phyloP scores from a whole-genome alignment of 768 basidiomycete species.

The Tulasnella calospora region DNA sequence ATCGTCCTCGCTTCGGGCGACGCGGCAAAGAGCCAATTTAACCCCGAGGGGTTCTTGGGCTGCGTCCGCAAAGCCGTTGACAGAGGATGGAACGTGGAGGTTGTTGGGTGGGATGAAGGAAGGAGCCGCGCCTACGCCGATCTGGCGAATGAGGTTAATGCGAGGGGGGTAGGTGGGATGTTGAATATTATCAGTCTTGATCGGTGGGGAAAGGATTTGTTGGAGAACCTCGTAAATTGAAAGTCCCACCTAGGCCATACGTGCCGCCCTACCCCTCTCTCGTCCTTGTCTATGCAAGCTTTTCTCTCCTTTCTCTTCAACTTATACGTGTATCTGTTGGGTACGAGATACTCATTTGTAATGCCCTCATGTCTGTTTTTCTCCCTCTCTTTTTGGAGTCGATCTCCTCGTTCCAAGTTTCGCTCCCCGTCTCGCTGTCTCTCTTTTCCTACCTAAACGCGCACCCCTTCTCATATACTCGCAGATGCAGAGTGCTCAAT shows the following conservation, averaged over 20 bases:
- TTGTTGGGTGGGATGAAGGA: slow-evolving; percentile 87
- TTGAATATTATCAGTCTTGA: slow-evolving; percentile 56
- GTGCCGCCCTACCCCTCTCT: neutral
- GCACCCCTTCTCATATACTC: neutral
- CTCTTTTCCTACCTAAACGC: neutral
- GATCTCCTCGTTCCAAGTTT: slow-evolving; percentile 1
- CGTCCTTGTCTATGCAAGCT: neutral
- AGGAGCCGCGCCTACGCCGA: slow-evolving; percentile 69
- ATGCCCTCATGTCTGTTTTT: neutral
- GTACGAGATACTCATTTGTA: neutral
- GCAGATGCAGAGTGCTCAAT: neutral
- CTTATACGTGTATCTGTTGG: neutral
- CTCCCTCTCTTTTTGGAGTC: neutral
- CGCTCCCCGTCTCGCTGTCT: slow-evolving; percentile 8
- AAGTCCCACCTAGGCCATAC: neutral
- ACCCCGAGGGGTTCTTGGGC: slow-evolving; percentile 86
- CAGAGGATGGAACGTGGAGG: slow-evolving; percentile 90
- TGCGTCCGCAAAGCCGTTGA: slow-evolving; percentile 79
- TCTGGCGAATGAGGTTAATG: slow-evolving; percentile 41
- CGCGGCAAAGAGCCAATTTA: slow-evolving; percentile 87
- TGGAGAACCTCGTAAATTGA: neutral
- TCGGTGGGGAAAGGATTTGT: slow-evolving; percentile 56
- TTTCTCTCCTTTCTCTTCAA: neutral
- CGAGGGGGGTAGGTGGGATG: slow-evolving; percentile 40
- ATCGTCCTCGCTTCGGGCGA: slow-evolving; percentile 93